Evolutionary conservation across 148 eudicot species (phyloP), one percentile per base, ranked within the genome.

Genomic region (Suaeda aralocaspica): DNA sequence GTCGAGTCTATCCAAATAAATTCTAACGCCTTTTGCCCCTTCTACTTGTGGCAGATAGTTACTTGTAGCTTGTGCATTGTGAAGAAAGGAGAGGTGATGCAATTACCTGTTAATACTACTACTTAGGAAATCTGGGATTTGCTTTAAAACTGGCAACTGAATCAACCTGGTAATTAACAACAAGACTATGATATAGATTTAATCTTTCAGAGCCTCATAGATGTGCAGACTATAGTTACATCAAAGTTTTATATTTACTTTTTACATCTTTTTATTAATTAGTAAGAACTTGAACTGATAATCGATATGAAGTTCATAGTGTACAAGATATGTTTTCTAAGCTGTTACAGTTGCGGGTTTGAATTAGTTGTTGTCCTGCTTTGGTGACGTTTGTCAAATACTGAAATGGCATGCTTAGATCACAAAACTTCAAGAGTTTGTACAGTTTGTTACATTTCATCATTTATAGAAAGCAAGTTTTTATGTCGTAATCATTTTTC

Each of bases 31-130:
- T 53, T 25, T 30, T 41, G 62, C 22, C 56, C 30, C 62, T 29
- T 39, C 18, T 1, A 25, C 46, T 60, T 67, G 31, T 64, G 44
- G 49, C 79, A 71, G 75, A 77, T 45, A 66, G 72, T 77, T 77
- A 66, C 76, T 66, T 67, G 21, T 77, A 72, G 76, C 76, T 65
- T 33, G 31, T 56, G 31, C 29, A 16, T 0, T 29, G 11, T 45
- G 56, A 64, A 46, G 67, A 15, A n/a, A 28, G 26, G 34, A 49
- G 55, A 45, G 60, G 50, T 36, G 44, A 39, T 10, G 59, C 53
- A 33, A 53, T 29, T 24, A 28, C n/a, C 42, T 77, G 68, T 77
- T 60, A 66, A 77, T 66, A 77, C 67, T 50, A 66, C 64, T 22
- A 28, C 55, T 31, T 53, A 67, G 71, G 59, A 10, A 60, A 22